Evolutionary conservation across 2,329 filamentous ascomycete species (phyloP), one percentile per base, ranked within the genome.

Genomic region (Penicillium sp.): DNA sequence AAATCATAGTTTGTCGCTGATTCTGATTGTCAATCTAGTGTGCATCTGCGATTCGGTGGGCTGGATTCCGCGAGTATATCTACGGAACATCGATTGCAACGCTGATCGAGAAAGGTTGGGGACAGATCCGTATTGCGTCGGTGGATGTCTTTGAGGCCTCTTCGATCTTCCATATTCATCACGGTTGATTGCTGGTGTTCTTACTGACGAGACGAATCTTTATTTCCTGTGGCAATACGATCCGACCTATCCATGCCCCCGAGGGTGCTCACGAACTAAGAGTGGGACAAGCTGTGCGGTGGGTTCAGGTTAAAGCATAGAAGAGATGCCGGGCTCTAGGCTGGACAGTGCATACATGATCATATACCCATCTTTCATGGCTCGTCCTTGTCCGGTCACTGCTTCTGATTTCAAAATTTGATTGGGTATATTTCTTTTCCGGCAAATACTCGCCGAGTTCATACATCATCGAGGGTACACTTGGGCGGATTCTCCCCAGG

Each of bases 201-300:
- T 85, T 61, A 68, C 73, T 1, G 80, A 81, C 50, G 83, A 85
- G 73, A 85, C 82, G 42, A 80, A 85, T 68, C 69, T 71, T 7
- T 80, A 76, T 59, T 85, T 85, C 68, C 59, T 65, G 26, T 86
- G 82, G 83, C 83, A 85, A 71, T 84, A 75, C 67, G 71, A 81
- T 62, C 62, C 67, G 5, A 58, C 52, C 2, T 65, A 66, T 33
- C 62, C 66, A 7, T 78, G 76, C 66, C 76, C 76, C 3, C 46
- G 33, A 8, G 74, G 74, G 0, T 78, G 76, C 63, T 52, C 55
- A 16, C 54, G 61, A 16, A 48, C 54, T 10, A 27, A 49, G 27
- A 49, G 49, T 57, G 58, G 56, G 42, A 55, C 26, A 19, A 60
- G 58, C 45, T 60, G 58, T 44, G 37, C 19, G 43, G 43, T 3